Evolutionary conservation across 345 rosid species (phyloP), one percentile per base, ranked within the genome.

Genomic region (Carallia brachiata): DNA sequence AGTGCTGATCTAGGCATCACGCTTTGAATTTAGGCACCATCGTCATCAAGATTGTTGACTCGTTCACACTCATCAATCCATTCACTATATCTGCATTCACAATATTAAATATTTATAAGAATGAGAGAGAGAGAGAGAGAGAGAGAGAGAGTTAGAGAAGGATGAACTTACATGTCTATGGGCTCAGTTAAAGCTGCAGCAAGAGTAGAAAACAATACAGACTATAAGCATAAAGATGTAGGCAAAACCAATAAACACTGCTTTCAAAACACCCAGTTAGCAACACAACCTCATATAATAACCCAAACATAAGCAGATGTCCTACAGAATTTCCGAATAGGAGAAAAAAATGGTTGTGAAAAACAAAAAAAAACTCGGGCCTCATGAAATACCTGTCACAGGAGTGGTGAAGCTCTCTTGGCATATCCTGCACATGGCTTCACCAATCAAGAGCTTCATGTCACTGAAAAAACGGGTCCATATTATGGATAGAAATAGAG

Each of bases 11-110:
- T 23, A 23, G 23, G 23, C 23, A 23, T 23, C 23, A 23, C 23
- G 23, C 23, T 23, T 23, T 23, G 23, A 23, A 23, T 23, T 23
- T 23, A 23, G 23, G 23, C 23, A 23, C 23, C 23, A 23, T 23
- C 23, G 23, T 23, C 23, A 23, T 23, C 23, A 23, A 23, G 23
- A 23, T 23, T 23, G 23, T 23, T 23, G 23, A 23, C 23, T 23
- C 23, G 23, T 23, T 23, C 23, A 5, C 99, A 95, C 67, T 95
- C 99, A 80, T 95, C 99, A 0, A 92, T 91, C 98, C 98, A 94
- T 75, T 94, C 98, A 5, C 97, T 91, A 63, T 94, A 94, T 66
- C 98, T 93, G 85, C 77, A 77, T 39, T 13, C 9, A 53, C 36
- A 36, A 62, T 13, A 32, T 5, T 13, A 12, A 23, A 30, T 47